Percentiles rank a stretch among this genome's conserved stretches.
Evolutionary conservation across 495 filamentous ascomycete species (phyloP).

Genomic region (Hypomontagnella submonticulosa): DNA sequence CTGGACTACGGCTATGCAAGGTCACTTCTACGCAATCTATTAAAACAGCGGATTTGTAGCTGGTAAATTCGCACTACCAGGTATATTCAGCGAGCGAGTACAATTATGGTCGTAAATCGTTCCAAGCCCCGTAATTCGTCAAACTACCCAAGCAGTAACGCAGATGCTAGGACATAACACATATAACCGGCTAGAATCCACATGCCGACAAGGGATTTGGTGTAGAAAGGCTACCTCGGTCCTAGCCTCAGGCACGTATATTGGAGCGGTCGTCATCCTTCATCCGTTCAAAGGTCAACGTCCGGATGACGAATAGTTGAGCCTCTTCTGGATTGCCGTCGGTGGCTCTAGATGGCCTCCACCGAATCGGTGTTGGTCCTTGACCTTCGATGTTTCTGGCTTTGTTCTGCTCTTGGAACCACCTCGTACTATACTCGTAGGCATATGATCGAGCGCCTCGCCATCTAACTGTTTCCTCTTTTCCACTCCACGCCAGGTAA

Average conservation of each 20-base stretch:
- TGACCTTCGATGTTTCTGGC: not conserved
- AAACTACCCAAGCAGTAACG: too few relatives aligned
- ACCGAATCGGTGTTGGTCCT: constrained; percentile 7
- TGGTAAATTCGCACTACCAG: too few relatives aligned
- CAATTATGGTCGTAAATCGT: too few relatives aligned
- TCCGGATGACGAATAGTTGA: constrained; percentile 32
- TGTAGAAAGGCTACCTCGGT: too few relatives aligned
- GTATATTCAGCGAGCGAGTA: too few relatives aligned
- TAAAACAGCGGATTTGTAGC: too few relatives aligned
- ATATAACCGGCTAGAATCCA: not conserved
- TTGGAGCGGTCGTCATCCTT: not conserved
- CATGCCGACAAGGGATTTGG: not conserved
- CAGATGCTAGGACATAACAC: too few relatives aligned
- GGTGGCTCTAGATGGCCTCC: constrained; percentile 1
- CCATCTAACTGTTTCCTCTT: constrained; percentile 33
- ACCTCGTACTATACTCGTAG: constrained; percentile 18
- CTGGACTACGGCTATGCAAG: too few relatives aligned
- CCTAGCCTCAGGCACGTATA: not conserved
- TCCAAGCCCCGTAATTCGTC: too few relatives aligned
- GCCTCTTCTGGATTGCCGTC: not conserved
- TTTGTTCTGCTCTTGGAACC: constrained; percentile 17
- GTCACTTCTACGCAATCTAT: too few relatives aligned
- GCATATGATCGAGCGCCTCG: constrained; percentile 34
- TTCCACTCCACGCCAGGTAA: constrained; percentile 39
- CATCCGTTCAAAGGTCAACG: constrained; percentile 28